These are phyloP conservation scores for Leishmania guyanensis DNA, from an alignment of 208 protist species.

Conservation along the genomic window DNA sequence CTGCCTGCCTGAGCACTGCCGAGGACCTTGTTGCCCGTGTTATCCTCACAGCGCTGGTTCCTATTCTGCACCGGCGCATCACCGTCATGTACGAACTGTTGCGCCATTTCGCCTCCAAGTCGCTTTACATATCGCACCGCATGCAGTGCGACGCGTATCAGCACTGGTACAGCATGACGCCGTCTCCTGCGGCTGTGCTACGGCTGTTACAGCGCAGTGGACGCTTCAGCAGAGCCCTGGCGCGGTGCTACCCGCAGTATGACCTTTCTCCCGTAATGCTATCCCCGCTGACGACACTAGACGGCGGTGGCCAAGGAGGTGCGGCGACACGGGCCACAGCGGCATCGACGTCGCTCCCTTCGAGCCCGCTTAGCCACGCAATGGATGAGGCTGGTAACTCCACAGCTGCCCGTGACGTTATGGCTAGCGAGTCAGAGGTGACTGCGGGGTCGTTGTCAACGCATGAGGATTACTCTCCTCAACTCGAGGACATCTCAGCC, in stretches of 20 bases:
- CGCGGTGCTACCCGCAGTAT: slow-evolving; percentile 37
- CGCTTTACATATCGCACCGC: slow-evolving; percentile 45
- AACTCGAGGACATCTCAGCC: not conserved
- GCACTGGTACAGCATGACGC: slow-evolving; percentile 58
- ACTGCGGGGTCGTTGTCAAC: not conserved
- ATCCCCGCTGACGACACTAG: not conserved
- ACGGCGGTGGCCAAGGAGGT: not conserved
- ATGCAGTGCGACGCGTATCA: slow-evolving; percentile 46
- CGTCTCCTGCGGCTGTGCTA: slow-evolving; percentile 60
- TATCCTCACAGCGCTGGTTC: slow-evolving; percentile 50
- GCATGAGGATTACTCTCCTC: not conserved
- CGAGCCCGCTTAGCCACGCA: not conserved
- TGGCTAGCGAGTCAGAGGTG: not conserved
- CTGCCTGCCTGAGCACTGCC: slow-evolving; percentile 11
- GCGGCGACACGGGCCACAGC: not conserved
- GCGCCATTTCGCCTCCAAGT: slow-evolving; percentile 51
- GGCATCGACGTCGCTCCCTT: not conserved
- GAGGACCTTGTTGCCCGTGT: slow-evolving; percentile 38
- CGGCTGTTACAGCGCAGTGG: slow-evolving; percentile 55
- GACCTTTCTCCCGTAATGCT: not conserved
- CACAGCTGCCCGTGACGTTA: not conserved
- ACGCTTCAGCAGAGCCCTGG: slow-evolving; percentile 37
- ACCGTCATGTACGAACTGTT: slow-evolving; percentile 78
- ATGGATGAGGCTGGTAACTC: not conserved
- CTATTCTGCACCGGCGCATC: slow-evolving; percentile 61